A percentile compares a stretch with the other conserved stretches of the same genome.
phyloP scores from a whole-genome alignment of 1,284 basidiomycete species.

The Leccinum subfulvum region DNA sequence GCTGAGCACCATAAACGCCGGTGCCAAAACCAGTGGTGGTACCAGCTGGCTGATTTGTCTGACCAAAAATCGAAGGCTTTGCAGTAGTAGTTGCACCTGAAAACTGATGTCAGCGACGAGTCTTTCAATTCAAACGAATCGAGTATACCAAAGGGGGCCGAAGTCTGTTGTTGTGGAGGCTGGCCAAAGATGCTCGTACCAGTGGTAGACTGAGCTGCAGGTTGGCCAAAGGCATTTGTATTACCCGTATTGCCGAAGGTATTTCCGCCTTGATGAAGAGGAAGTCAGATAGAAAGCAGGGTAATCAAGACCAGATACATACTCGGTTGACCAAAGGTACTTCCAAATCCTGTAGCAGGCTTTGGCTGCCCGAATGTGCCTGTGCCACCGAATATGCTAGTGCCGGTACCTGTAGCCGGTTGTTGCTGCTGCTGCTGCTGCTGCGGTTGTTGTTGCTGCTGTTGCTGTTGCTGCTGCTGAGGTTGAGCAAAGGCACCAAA shows the following conservation, averaged over 20 bases:
- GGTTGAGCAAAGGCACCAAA: constrained; percentile 44
- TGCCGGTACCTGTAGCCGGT: constrained; percentile 28
- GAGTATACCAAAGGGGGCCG: constrained; percentile 24
- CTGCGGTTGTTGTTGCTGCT: constrained; percentile 25
- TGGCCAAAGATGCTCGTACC: constrained; percentile 36
- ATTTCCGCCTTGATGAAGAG: constrained; percentile 20
- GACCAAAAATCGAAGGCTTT: constrained; percentile 47
- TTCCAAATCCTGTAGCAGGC: constrained; percentile 41
- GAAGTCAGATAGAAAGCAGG: constrained; percentile 4
- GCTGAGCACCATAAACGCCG: constrained; percentile 31
- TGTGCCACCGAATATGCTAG: constrained; percentile 41
- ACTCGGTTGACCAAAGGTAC: constrained; percentile 33
- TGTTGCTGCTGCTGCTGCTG: constrained; percentile 24
- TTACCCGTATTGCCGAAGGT: constrained; percentile 42
- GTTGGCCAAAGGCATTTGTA: constrained; percentile 37
- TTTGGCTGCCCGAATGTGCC: constrained; percentile 38
- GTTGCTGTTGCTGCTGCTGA: constrained; percentile 18
- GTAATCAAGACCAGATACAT: constrained; percentile 1
- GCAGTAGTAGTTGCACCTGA: constrained; percentile 33
- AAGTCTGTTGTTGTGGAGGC: constrained; percentile 30
- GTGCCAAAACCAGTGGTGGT: constrained; percentile 28
- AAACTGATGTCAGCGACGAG: constrained; percentile 5
- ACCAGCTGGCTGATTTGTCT: constrained; percentile 32
- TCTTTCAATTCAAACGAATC: neutral
- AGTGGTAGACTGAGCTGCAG: constrained; percentile 28